A percentile compares a stretch with the other conserved stretches of the same genome.
phyloP scores from a whole-genome alignment of 345 rosid species.

The Populus euphratica region DNA sequence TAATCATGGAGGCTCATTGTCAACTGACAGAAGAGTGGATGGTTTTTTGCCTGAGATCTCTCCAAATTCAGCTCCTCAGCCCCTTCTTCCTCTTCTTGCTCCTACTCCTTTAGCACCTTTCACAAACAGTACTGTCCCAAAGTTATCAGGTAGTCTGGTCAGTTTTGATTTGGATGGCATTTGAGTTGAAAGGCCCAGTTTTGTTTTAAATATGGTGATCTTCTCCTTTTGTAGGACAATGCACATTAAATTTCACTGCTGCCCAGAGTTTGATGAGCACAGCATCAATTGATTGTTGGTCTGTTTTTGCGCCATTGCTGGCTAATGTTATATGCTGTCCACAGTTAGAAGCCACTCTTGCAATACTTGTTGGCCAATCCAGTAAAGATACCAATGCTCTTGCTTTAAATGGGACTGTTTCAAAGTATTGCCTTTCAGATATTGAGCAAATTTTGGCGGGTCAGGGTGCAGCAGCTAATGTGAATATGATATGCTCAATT shows the following conservation, averaged over 20 bases:
- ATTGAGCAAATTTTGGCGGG: constrained; percentile 72
- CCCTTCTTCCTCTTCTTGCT: constrained; percentile 82
- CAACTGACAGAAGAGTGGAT: constrained; percentile 20
- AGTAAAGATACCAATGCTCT: constrained; percentile 67
- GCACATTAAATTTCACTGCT: constrained; percentile 68
- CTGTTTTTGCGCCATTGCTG: constrained; percentile 69
- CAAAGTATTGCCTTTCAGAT: constrained; percentile 76
- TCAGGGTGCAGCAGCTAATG: constrained; percentile 61
- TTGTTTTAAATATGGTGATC: constrained; percentile 4
- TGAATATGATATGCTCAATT: constrained; percentile 54
- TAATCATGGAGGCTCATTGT: constrained; percentile 14
- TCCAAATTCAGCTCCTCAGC: constrained; percentile 71
- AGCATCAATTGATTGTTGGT: constrained; percentile 77
- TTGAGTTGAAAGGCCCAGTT: constrained; percentile 3
- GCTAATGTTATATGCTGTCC: constrained; percentile 98
- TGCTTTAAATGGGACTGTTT: constrained; percentile 58
- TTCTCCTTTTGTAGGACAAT: constrained; percentile 48
- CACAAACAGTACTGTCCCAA: constrained; percentile 63
- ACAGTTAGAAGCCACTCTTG: constrained; percentile 72
- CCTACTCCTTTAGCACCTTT: constrained; percentile 85
- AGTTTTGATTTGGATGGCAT: background rate
- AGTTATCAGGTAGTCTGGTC: constrained; percentile 65
- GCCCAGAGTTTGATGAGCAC: constrained; percentile 65
- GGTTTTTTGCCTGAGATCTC: constrained; percentile 63
- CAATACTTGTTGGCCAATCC: constrained; percentile 73